phyloP scores from a whole-genome alignment of 2,329 filamentous ascomycete species.

The Colletotrichum musicola region DNA sequence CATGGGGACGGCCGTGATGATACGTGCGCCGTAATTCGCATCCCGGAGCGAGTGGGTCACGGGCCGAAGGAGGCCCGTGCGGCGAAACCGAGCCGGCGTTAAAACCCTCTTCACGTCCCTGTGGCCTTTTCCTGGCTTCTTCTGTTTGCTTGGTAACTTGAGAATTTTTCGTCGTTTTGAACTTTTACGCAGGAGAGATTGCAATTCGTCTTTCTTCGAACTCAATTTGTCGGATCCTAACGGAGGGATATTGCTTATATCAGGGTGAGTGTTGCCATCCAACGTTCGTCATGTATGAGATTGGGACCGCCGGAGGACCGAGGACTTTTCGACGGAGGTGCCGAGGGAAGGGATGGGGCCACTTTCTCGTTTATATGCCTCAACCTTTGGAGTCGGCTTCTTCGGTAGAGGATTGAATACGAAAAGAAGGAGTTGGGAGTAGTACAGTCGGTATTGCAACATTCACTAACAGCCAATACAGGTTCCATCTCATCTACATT shows the following conservation, averaged over 20 bases:
- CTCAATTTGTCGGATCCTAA: no score
- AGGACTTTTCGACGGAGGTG: constrained; percentile 8
- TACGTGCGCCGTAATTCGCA: neutral
- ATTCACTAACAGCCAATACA: no score
- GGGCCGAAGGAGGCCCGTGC: neutral
- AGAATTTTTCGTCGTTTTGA: no score
- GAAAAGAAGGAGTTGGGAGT: neutral
- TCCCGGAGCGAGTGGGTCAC: neutral
- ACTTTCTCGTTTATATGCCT: neutral
- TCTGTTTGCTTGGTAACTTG: neutral
- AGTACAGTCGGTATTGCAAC: neutral
- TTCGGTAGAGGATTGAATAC: neutral
- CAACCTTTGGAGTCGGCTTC: neutral
- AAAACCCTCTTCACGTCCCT: neutral
- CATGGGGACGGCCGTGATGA: neutral
- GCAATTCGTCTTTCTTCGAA: no score
- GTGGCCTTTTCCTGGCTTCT: neutral
- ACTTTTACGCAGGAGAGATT: no score
- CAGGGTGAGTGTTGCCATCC: constrained; percentile 2
- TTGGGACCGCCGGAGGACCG: constrained; percentile 5
- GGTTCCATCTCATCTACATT: no score
- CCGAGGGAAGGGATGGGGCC: neutral
- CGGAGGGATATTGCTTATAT: neutral
- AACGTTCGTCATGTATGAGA: constrained; percentile 12
- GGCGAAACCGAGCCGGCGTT: neutral